These are phyloP conservation scores for Trichoderma sp. DNA, from an alignment of 2,329 filamentous ascomycete species.

Conservation along the genomic window DNA sequence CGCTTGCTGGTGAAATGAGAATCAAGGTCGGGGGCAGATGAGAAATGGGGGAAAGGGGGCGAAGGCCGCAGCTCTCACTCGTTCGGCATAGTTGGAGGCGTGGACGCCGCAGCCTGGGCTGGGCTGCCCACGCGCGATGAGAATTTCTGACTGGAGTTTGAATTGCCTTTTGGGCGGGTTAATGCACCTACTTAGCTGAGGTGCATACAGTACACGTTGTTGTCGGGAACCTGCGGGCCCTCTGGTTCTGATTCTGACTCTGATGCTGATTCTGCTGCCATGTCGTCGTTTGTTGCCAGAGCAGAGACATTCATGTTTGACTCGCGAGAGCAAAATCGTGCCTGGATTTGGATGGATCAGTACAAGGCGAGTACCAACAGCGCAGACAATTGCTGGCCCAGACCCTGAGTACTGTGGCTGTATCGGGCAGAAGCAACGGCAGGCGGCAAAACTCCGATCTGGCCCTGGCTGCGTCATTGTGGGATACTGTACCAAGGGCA, in stretches of 20 bases:
- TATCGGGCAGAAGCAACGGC: background rate
- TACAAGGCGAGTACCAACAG: background rate
- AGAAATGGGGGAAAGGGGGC: constrained; percentile 8
- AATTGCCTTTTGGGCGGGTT: background rate
- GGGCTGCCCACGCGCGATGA: background rate
- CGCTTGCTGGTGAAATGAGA: constrained; percentile 11
- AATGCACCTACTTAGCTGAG: background rate
- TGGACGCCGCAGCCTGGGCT: background rate
- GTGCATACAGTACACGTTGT: background rate
- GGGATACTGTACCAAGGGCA: background rate
- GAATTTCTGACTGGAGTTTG: background rate
- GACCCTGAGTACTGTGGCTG: background rate
- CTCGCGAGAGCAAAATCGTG: background rate
- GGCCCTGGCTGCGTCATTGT: constrained; percentile 12
- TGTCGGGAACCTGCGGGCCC: background rate
- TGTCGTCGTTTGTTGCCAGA: background rate
- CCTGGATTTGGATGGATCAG: background rate
- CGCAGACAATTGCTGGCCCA: background rate
- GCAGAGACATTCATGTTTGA: background rate
- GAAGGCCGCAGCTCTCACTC: background rate
- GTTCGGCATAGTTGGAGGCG: background rate
- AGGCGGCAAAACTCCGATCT: constrained; percentile 16
- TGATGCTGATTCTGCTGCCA: background rate
- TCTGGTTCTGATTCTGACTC: background rate
- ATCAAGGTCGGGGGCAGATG: background rate